Evolutionary conservation across 2,329 filamentous ascomycete species (phyloP).

Genomic region (Teratosphaeria gauchensis): DNA sequence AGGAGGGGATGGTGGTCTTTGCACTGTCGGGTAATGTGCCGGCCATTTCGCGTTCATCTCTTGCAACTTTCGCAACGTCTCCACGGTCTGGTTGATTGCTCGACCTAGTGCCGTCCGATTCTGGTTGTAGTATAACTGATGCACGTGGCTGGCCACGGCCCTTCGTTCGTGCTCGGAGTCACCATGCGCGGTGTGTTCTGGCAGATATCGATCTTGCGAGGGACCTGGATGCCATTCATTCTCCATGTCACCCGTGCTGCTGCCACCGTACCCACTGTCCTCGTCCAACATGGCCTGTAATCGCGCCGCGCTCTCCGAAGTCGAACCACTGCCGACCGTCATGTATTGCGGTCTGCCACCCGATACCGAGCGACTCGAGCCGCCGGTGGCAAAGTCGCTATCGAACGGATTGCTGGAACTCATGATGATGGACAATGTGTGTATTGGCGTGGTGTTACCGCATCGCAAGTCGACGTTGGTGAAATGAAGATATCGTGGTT

Average conservation of each 20-base stretch:
- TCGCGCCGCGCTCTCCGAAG: conserved; percentile 70
- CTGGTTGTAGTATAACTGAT: conserved; percentile 90
- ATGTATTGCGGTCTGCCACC: conserved; percentile 57
- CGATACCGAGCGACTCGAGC: conserved; percentile 18
- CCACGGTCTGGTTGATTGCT: conserved; percentile 77
- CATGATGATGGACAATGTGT: conserved; percentile 20
- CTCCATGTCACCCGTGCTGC: conserved; percentile 49
- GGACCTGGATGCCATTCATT: conserved; percentile 46
- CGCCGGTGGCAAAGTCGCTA: conserved; percentile 17
- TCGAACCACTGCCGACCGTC: conserved; percentile 75
- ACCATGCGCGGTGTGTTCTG: conserved; percentile 45
- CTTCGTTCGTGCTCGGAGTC: conserved; percentile 55
- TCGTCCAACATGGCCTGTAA: conserved; percentile 72
- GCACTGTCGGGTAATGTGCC: conserved; percentile 83
- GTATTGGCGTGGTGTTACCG: not conserved
- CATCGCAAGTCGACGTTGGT: not conserved
- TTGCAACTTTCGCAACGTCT: conserved; percentile 73
- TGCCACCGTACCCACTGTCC: conserved; percentile 89
- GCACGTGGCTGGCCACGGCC: conserved; percentile 69
- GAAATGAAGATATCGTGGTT: not conserved
- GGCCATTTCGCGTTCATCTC: conserved; percentile 89
- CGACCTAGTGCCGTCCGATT: conserved; percentile 80
- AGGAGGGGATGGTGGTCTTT: conserved; percentile 43
- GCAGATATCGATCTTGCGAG: conserved; percentile 49
- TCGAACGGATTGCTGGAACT: conserved; percentile 23